Evolutionary conservation across 257 asterid genomes (phyloP).

Genomic region (Paraleonurus japonicus): DNA sequence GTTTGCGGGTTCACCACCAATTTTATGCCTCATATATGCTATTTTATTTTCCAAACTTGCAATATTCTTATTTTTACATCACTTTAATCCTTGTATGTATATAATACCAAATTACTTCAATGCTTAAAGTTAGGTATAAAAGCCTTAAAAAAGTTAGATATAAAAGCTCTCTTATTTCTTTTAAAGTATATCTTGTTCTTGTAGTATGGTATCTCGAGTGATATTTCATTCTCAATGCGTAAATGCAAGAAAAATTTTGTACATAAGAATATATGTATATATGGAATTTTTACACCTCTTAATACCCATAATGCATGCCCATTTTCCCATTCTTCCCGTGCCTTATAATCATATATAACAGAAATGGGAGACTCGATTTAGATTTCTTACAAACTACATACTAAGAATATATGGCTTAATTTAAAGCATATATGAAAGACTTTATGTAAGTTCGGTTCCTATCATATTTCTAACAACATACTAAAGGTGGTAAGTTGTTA

Average conservation of each 20-base stretch:
- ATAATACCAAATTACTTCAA: background rate
- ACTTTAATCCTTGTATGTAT: background rate
- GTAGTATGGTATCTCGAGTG: background rate
- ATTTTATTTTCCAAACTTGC: slow-evolving; percentile 2
- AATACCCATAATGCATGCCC: slow-evolving; percentile 5
- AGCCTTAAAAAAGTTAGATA: no score
- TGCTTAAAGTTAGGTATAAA: no score
- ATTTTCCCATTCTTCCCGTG: background rate
- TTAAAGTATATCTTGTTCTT: background rate
- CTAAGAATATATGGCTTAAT: no score
- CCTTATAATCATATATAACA: no score
- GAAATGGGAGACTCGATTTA: no score
- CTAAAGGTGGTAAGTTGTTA: no score
- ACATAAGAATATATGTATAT: background rate
- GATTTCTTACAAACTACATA: no score
- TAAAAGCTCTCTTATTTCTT: background rate
- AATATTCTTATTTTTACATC: background rate
- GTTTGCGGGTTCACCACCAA: slow-evolving; percentile 64
- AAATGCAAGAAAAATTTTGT: no score
- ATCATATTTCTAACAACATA: no score
- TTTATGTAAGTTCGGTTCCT: no score
- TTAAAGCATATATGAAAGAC: background rate
- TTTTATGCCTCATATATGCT: slow-evolving; percentile 14
- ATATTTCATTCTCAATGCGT: background rate
- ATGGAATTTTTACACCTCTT: background rate